These are phyloP conservation scores for Hymenoscyphus scutula DNA, from an alignment of 2,329 filamentous ascomycete genomes.

Conservation along the genomic window DNA sequence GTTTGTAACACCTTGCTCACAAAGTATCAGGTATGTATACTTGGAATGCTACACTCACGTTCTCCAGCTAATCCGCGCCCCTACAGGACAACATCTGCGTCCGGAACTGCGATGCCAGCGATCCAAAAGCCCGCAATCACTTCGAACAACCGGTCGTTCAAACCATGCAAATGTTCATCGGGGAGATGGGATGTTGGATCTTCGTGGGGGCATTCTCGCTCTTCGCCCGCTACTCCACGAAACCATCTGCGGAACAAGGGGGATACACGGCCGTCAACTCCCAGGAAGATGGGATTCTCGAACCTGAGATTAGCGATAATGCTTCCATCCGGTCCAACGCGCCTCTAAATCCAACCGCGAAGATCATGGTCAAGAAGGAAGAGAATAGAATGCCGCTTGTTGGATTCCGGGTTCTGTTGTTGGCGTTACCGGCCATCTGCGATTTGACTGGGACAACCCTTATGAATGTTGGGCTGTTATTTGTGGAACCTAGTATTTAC, in stretches of 20 bases:
- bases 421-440: slow-evolving; percentile 85
- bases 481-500: slow-evolving; percentile 94
- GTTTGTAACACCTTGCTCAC: slow-evolving; percentile 96
- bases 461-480: slow-evolving; percentile 93
- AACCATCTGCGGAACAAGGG: slow-evolving; percentile 46
- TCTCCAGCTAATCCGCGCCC: slow-evolving; percentile 10
- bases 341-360: slow-evolving; percentile 48
- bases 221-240: slow-evolving; percentile 56
- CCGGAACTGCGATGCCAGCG: slow-evolving; percentile 73
- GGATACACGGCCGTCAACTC: slow-evolving; percentile 63
- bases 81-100: slow-evolving; percentile 95
- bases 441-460: slow-evolving; percentile 94
- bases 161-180: slow-evolving; percentile 96
- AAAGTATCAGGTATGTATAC: slow-evolving; percentile 76
- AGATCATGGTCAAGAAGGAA: slow-evolving; percentile 50
- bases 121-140: slow-evolving; percentile 62
- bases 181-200: slow-evolving; percentile 94
- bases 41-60: background rate
- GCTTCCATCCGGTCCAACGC: slow-evolving; percentile 46
- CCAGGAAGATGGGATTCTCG: slow-evolving; percentile 17
- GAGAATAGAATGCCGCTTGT: slow-evolving; percentile 60
- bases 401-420: slow-evolving; percentile 69
- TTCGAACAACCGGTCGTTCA: slow-evolving; percentile 97
- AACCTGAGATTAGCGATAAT: slow-evolving; percentile 44
- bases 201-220: slow-evolving; percentile 72